Base-by-base conservation (phyloP, 2,329 filamentous ascomycete genomes). In the Pseudocercospora macadamiae region DNA sequence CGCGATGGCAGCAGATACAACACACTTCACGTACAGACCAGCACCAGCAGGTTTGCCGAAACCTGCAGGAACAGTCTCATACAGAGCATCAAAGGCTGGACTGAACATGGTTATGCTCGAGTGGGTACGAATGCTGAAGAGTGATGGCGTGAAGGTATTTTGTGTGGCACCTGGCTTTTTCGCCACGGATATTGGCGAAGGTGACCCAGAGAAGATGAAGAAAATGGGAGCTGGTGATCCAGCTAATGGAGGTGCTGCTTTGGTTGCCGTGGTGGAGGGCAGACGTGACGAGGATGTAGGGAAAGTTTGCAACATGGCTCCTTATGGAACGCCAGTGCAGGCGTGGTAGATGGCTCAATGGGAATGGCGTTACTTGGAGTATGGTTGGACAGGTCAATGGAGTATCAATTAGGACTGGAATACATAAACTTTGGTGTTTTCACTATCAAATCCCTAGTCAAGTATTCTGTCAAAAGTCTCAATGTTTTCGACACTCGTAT, bases 231-330 rank as follows among this genome's bases (percentile, higher is more conserved):
- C 44, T 12, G 44, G 44, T 10, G 44, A 48, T 48, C 44, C 44
- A 3, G 44, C 19, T 9, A 30, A 26, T 28, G 44, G 44, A 10
- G 44, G 44, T 3, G 26, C 21, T 14, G 21, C 44, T 12, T 30
- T 48, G 23, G 21, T 48, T 3, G 44, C 44, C 14, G 44, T 48
- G 25, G 44, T 48, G 25, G 44, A 48, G 44, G 44, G 44, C 7
- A 48, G n/a, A 21, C 14, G 37, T 5, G 37, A 42, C 16, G 37
- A 32, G 19, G 44, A 48, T 48, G 44, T 26, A 12, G 44, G 44
- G 3, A 48, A 48, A 21, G 44, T 48, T 18, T 48, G 44, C 44
- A 48, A 48, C n/a, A 48, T 48, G 44, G 44, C 44, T 4, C 44
- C 44, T 16, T 48, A 48, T n/a, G 44, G 44, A 19, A 25, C 44